phyloP scores from a whole-genome alignment of 352 stramenopile species.

The Phytophthora multivora region DNA sequence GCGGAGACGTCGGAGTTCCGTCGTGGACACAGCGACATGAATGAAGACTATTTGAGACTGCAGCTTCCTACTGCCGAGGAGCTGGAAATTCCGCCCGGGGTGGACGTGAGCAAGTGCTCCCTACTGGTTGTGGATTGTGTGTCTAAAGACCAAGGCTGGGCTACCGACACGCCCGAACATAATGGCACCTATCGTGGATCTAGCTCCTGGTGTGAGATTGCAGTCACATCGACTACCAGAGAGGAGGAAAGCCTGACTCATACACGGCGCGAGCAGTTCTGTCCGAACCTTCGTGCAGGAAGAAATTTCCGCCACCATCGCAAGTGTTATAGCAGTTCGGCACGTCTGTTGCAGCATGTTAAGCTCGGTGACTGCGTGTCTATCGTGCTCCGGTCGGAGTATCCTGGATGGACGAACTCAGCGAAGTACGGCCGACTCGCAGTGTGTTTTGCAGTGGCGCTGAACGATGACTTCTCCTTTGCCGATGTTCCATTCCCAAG shows the following conservation, averaged over 20 bases:
- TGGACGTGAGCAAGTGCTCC: slow-evolving; percentile 43
- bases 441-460: slow-evolving; percentile 52
- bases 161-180: slow-evolving; percentile 40
- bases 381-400: slow-evolving; percentile 65
- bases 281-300: slow-evolving; percentile 58
- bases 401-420: slow-evolving; percentile 67
- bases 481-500: slow-evolving; percentile 39
- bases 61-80: slow-evolving; percentile 40
- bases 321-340: slow-evolving; percentile 46
- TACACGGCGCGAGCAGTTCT: slow-evolving; percentile 34
- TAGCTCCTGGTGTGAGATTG: slow-evolving; percentile 72
- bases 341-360: slow-evolving; percentile 42
- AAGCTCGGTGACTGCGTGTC: slow-evolving; percentile 48
- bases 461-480: slow-evolving; percentile 58
- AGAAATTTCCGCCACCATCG: slow-evolving; percentile 60
- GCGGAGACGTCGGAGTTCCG: slow-evolving; percentile 33
- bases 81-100: slow-evolving; percentile 44
- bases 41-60: slow-evolving; percentile 61
- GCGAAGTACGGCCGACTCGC: slow-evolving; percentile 56
- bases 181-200: slow-evolving; percentile 65
- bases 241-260: slow-evolving; percentile 19
- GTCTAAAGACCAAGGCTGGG: slow-evolving; percentile 81
- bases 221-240: slow-evolving; percentile 35
- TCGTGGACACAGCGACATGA: slow-evolving; percentile 47
- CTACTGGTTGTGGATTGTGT: slow-evolving; percentile 56